These are phyloP conservation scores for Acacia pycnantha DNA, from an alignment of 331 rosid genomes.

Conservation along the genomic window DNA sequence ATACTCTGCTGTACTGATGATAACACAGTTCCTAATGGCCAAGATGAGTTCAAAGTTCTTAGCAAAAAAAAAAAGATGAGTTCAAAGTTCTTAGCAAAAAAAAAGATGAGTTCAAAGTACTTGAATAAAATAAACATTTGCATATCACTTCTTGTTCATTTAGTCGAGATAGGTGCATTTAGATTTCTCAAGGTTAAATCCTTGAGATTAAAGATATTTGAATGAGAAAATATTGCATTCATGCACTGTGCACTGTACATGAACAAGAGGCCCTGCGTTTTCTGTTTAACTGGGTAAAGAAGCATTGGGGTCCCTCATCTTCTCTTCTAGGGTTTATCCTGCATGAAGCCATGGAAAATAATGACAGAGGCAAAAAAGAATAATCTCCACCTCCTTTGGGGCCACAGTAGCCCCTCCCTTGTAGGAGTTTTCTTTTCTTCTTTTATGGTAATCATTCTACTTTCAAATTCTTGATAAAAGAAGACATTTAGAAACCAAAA, in stretches of 20 bases:
- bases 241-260: background rate
- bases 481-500: background rate
- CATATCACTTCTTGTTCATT: slow-evolving; percentile 14
- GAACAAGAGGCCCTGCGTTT: background rate
- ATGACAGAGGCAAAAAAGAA: background rate
- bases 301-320: background rate
- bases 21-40: background rate
- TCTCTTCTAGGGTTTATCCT: background rate
- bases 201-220: background rate
- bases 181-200: slow-evolving; percentile 3
- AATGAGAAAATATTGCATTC: background rate
- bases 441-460: background rate
- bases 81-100: too few relatives aligned
- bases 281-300: background rate
- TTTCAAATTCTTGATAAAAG: background rate
- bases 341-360: background rate
- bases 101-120: slow-evolving; percentile 25
- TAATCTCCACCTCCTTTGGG: background rate
- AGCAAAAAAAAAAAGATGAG: too few relatives aligned
- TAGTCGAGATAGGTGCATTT: background rate
- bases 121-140: background rate
- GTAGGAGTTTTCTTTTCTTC: background rate
- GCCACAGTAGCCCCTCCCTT: background rate
- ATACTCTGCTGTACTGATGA: background rate
- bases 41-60: slow-evolving; percentile 21